phyloP scores from a whole-genome alignment of 108 stramenopile species.

The Discostella pseudostelligera region DNA sequence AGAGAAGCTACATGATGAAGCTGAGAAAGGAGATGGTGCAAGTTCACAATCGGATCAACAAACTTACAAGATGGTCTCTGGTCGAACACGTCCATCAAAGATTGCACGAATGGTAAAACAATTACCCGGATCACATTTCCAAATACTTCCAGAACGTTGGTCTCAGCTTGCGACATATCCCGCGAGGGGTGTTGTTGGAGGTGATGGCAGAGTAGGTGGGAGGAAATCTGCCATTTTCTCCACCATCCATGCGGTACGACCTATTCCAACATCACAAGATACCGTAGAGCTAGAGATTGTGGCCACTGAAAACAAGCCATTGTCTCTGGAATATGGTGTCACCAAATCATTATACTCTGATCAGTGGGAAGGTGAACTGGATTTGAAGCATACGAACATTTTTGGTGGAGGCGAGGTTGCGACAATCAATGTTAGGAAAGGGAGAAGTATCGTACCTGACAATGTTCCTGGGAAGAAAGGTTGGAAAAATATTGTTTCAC shows the following conservation, averaged over 20 bases:
- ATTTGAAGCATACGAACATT: slow-evolving; percentile 46
- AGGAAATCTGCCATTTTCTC: slow-evolving; percentile 39
- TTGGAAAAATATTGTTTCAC: slow-evolving; percentile 20
- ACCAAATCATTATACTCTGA: slow-evolving; percentile 76
- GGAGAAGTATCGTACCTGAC: slow-evolving; percentile 33
- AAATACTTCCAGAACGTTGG: slow-evolving; percentile 37
- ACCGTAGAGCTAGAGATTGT: slow-evolving; percentile 69
- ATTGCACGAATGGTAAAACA: slow-evolving; percentile 64
- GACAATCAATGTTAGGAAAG: slow-evolving; percentile 65
- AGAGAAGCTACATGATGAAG: slow-evolving; percentile 61
- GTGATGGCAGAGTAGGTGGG: slow-evolving; percentile 7
- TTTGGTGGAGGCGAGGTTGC: slow-evolving; percentile 79
- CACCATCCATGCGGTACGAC: slow-evolving; percentile 40
- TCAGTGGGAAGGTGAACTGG: slow-evolving; percentile 62
- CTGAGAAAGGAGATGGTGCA: slow-evolving; percentile 17
- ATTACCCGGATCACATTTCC: slow-evolving; percentile 63
- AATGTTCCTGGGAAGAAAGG: slow-evolving; percentile 1
- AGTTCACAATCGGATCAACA: slow-evolving; percentile 43
- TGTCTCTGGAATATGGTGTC: slow-evolving; percentile 76
- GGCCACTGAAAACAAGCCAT: slow-evolving; percentile 72
- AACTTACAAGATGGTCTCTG: slow-evolving; percentile 57
- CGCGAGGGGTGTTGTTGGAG: slow-evolving; percentile 59
- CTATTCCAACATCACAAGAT: slow-evolving; percentile 45
- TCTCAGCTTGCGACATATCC: slow-evolving; percentile 31
- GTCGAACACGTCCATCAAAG: slow-evolving; percentile 59